Evolutionary conservation across 2,329 filamentous ascomycete genomes (phyloP).

Genomic region (Diaporthe caulivora): DNA sequence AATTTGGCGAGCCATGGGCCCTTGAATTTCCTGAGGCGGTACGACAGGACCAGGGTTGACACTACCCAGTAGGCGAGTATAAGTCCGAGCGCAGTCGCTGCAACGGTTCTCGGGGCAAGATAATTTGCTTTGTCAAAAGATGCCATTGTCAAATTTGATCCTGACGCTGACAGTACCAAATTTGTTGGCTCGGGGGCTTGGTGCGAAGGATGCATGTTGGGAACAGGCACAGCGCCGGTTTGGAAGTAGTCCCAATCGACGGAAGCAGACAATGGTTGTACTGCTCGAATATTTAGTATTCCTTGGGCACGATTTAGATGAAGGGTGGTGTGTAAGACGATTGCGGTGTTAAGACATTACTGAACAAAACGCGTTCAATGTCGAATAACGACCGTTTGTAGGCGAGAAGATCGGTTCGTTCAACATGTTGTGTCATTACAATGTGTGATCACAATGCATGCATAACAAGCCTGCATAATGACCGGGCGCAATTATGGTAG

Average conservation of each 20-base stretch:
- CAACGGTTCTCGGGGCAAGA: background rate
- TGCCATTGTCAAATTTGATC: background rate
- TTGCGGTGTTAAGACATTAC: background rate
- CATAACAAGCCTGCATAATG: background rate
- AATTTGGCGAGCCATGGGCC: slow-evolving; percentile 47
- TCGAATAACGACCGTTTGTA: background rate
- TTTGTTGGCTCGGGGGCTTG: background rate
- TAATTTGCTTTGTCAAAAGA: background rate
- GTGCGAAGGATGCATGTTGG: background rate
- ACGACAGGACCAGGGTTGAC: slow-evolving; percentile 37
- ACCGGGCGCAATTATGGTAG: background rate
- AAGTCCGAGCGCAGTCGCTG: background rate
- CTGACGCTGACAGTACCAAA: background rate
- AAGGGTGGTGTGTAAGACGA: background rate
- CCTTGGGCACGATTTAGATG: background rate
- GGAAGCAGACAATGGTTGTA: background rate
- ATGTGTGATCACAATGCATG: background rate
- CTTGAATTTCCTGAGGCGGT: slow-evolving; percentile 44
- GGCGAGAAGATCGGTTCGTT: background rate
- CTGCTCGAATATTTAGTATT: background rate
- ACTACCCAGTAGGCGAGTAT: background rate
- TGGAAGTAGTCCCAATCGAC: background rate
- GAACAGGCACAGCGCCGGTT: background rate
- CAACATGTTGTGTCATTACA: background rate
- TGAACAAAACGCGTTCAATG: background rate